Evolutionary conservation across 179 eudicot species (phyloP).

Genomic region (Beta corolliflora): DNA sequence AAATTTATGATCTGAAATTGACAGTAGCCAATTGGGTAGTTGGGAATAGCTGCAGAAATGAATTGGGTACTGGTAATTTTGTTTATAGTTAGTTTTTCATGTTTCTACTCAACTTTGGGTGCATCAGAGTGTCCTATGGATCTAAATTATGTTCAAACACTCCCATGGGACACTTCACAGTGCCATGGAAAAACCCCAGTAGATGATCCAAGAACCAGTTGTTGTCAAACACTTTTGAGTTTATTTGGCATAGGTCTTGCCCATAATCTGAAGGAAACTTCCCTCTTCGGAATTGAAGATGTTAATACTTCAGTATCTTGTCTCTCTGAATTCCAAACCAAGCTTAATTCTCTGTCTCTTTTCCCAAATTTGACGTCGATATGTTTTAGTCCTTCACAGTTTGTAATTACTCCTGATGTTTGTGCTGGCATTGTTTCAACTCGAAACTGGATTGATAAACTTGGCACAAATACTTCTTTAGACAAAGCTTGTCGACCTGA

Average conservation of each 20-base stretch:
- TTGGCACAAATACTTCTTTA: slow-evolving; percentile 46
- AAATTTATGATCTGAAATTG: not conserved
- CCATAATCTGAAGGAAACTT: slow-evolving; percentile 45
- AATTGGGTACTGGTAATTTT: slow-evolving; percentile 26
- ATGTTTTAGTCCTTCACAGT: slow-evolving; percentile 60
- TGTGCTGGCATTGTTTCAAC: slow-evolving; percentile 62
- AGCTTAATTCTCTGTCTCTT: slow-evolving; percentile 46
- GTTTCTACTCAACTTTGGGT: not conserved
- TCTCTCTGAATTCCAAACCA: slow-evolving; percentile 51
- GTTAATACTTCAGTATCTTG: slow-evolving; percentile 53
- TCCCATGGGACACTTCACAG: slow-evolving; percentile 53
- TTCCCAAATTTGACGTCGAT: slow-evolving; percentile 40
- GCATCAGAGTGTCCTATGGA: slow-evolving; percentile 53
- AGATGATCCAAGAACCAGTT: slow-evolving; percentile 18
- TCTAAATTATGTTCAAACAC: slow-evolving; percentile 38
- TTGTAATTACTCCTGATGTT: slow-evolving; percentile 43
- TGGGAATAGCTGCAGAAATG: slow-evolving; percentile 19
- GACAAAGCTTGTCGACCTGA: slow-evolving; percentile 52
- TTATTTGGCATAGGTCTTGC: slow-evolving; percentile 60
- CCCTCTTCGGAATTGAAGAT: slow-evolving; percentile 50
- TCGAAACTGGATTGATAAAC: slow-evolving; percentile 47
- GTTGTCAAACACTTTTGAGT: slow-evolving; percentile 65
- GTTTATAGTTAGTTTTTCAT: slow-evolving; percentile 22
- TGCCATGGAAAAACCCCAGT: slow-evolving; percentile 30
- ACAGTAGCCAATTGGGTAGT: not conserved